Evolutionary conservation across 2,329 filamentous ascomycete species (phyloP), one percentile per base, ranked within the genome.

Genomic region (Neofusicoccum kwambonambiense): DNA sequence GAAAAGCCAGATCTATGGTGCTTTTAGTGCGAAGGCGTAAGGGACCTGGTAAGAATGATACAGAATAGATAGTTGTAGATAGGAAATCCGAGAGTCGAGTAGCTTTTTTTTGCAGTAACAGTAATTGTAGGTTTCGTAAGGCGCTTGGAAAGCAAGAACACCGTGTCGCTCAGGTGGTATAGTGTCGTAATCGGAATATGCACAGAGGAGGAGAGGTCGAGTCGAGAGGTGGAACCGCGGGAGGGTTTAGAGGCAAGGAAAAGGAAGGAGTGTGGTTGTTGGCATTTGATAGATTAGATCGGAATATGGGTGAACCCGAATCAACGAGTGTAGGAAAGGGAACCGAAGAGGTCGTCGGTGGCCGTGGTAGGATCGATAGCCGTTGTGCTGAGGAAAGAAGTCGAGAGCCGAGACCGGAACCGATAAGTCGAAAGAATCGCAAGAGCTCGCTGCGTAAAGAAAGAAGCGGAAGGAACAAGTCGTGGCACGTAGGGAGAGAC

Each of bases 231-330:
- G 35, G 56, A 62, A 61, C 56, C 42, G 45, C 39, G 56, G 44
- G 27, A 41, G 45, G 51, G 67, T 70, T 70, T 76, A 76, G 67
- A 75, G 71, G 70, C 71, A 79, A 79, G 72, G 74, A 78, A 79
- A 79, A 66, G 70, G 75, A 79, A 75, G 76, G 77, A 79, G 72
- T 77, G 78, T 79, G 70, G 70, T 77, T 73, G 74, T 73, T 68
- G 65, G 78, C 78, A 80, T 78, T 76, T 74, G 75, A 69, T 68
- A 72, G 74, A 78, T 77, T 77, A 77, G 62, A 74, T 72, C 74
- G 34, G 69, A 70, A 68, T 75, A 74, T 70, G 70, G 73, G 76
- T 72, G 41, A 72, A 73, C 74, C 72, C 74, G 75, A 69, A 68
- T 76, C 75, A 77, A 76, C 75, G 76, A 77, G 74, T 73, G 70